These are phyloP conservation scores for Entomortierella lignicola DNA, from an alignment of 192 early-diverging fungal genomes.

Conservation along the genomic window DNA sequence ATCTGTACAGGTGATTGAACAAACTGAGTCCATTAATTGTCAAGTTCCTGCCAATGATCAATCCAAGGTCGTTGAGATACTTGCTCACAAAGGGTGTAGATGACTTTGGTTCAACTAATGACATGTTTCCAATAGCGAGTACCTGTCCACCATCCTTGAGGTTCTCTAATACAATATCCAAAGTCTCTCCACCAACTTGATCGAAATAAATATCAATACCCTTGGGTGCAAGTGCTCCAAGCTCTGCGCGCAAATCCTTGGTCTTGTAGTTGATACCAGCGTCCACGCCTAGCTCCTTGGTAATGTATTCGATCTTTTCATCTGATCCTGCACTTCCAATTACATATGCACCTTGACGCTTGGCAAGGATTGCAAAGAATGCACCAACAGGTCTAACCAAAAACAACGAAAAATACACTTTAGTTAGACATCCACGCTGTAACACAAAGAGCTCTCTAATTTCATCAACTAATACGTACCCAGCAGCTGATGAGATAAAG, in stretches of 20 bases:
- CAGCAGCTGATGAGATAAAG: conserved; percentile 84
- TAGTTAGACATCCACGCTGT: too few relatives aligned
- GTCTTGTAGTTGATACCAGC: conserved; percentile 94
- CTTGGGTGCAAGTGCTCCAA: not conserved
- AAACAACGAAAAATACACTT: not conserved
- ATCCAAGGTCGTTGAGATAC: conserved; percentile 9
- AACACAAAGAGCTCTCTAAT: too few relatives aligned
- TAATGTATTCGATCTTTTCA: conserved; percentile 82
- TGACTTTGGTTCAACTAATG: not conserved
- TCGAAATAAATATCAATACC: conserved; percentile 89
- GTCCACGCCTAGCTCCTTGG: conserved; percentile 77
- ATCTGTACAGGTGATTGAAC: conserved; percentile 11
- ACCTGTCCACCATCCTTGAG: conserved; percentile 29
- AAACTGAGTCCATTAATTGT: conserved; percentile 9
- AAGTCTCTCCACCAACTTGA: conserved; percentile 68
- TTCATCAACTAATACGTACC: conserved; percentile 41
- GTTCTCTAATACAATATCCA: conserved; percentile 35
- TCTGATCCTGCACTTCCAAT: conserved; percentile 87
- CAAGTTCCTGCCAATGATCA: conserved; percentile 16
- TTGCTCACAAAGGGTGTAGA: not conserved
- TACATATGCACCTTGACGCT: conserved; percentile 80
- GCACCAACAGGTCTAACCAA: conserved; percentile 73
- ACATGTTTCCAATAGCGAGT: conserved; percentile 14
- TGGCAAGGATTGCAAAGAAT: conserved; percentile 80
- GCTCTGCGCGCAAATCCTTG: conserved; percentile 8